These are phyloP conservation scores for Voacanga thouarsii DNA, from an alignment of 257 asterid genomes.

Conservation along the genomic window DNA sequence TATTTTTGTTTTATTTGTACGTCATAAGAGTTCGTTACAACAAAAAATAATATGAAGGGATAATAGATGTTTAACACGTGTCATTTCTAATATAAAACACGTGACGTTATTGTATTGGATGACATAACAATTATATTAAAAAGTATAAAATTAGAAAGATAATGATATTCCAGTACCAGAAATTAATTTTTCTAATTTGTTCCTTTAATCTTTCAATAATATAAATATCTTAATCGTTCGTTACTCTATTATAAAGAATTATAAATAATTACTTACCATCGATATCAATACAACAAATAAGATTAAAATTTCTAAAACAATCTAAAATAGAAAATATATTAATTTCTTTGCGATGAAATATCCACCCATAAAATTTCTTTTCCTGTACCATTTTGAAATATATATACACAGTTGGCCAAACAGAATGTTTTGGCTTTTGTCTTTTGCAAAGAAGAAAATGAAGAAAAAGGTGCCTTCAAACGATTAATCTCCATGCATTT, in stretches of 20 bases:
- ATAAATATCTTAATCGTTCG: no score
- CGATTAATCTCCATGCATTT: slow-evolving; percentile 2
- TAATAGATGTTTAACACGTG: background rate
- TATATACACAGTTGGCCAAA: background rate
- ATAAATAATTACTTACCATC: no score
- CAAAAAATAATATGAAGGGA: background rate
- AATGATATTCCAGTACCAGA: background rate
- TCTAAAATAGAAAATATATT: no score
- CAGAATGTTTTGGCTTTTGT: background rate
- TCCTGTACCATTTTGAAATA: no score
- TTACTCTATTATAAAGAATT: no score
- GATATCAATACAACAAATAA: no score
- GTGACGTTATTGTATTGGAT: background rate
- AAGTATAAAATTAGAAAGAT: background rate
- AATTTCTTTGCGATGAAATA: background rate
- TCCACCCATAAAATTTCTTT: no score
- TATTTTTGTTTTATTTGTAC: no score
- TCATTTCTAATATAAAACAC: background rate
- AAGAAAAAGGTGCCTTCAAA: no score
- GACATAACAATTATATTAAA: background rate
- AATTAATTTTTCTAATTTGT: background rate
- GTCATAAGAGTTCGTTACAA: no score
- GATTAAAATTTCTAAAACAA: no score
- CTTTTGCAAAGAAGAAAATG: no score
- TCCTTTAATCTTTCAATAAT: background rate